These are phyloP conservation scores for Pestalotiopsis sp. DNA, from an alignment of 2,329 filamentous ascomycete genomes.

Conservation along the genomic window DNA sequence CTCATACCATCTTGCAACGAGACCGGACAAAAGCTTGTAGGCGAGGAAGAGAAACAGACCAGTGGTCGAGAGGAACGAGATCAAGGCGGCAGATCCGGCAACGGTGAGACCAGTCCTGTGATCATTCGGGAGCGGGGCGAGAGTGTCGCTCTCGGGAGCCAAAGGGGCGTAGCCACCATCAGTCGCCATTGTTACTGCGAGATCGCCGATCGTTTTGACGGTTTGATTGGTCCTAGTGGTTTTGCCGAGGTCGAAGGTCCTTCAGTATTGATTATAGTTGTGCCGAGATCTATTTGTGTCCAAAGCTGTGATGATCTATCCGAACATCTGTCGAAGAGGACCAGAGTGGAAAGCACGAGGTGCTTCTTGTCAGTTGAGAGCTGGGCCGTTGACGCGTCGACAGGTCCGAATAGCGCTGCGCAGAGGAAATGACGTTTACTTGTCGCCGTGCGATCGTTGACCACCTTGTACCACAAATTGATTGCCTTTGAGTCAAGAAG, in stretches of 20 bases:
- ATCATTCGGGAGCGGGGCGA: not conserved
- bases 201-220: not conserved
- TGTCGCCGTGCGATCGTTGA: no score
- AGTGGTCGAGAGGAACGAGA: constrained; percentile 18
- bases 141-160: constrained; percentile 8
- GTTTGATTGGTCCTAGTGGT: not conserved
- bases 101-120: constrained; percentile 17
- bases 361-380: no score
- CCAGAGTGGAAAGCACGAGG: no score
- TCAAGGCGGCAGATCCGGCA: constrained; percentile 13
- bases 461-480: no score
- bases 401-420: no score
- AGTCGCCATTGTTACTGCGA: not conserved
- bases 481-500: no score
- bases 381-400: no score
- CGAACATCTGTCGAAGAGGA: no score
- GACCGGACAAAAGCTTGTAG: constrained; percentile 10
- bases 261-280: not conserved
- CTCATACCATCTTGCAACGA: not conserved
- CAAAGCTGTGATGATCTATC: no score
- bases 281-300: no score
- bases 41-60: constrained; percentile 17
- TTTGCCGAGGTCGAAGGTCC: not conserved
- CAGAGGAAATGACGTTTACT: no score
- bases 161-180: not conserved